phyloP scores from a whole-genome alignment of 75 land plant genomes.

The Pinus taeda region DNA sequence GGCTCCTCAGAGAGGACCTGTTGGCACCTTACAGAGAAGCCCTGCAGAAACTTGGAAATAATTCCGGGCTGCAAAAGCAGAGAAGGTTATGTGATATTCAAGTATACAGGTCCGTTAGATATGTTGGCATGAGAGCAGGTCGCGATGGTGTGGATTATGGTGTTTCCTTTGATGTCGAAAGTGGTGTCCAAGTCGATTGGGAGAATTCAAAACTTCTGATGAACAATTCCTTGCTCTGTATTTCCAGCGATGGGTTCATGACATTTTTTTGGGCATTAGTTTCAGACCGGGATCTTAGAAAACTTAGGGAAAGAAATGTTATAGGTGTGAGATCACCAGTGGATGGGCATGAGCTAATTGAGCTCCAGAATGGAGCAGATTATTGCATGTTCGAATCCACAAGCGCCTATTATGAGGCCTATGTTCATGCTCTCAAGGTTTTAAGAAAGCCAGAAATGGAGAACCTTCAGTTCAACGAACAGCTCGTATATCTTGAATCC shows the following conservation, averaged over 20 bases:
- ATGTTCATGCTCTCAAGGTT: too few species aligned
- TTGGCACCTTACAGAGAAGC: too few species aligned
- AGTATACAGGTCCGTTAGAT: too few species aligned
- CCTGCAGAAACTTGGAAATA: too few species aligned
- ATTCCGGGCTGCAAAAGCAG: background rate
- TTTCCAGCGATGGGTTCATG: constrained; percentile 20
- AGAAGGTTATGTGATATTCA: too few species aligned
- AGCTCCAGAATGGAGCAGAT: background rate
- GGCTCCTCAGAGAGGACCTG: too few species aligned
- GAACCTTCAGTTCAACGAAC: constrained; percentile 10
- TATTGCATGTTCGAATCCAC: constrained; percentile 22
- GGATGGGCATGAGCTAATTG: background rate
- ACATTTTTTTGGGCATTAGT: constrained; percentile 19
- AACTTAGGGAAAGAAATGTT: too few species aligned
- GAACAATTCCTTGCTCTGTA: constrained; percentile 27
- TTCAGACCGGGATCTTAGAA: background rate
- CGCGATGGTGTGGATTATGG: too few species aligned
- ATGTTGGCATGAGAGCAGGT: too few species aligned
- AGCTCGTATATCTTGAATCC: constrained; percentile 15
- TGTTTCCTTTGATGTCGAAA: too few species aligned
- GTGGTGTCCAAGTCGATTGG: background rate
- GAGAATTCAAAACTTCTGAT: constrained; percentile 15
- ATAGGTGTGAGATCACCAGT: too few species aligned
- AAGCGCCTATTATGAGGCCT: constrained; percentile 13
- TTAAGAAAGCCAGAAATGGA: too few species aligned